Conservation (phyloP, 441 rosid genomes). For the Omphalea diandra region DNA sequence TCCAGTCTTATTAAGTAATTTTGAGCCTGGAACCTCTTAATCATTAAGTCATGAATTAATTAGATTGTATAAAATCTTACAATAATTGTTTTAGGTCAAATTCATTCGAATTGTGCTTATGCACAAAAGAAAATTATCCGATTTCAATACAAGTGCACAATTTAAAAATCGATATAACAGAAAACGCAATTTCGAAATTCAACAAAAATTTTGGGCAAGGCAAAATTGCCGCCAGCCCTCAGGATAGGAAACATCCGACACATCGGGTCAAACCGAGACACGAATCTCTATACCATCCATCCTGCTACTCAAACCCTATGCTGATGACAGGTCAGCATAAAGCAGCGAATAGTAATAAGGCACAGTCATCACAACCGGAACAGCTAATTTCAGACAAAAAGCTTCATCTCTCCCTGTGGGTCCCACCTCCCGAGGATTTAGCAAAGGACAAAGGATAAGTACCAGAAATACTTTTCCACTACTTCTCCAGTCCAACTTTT, state of each 20-base stretch:
- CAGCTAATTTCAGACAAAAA: conserved; percentile 27
- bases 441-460: conserved; percentile 35
- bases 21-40: no score
- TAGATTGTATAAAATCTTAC: no score
- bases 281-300: conserved; percentile 5
- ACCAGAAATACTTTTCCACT: neutral
- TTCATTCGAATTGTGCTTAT: no score
- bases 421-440: conserved; percentile 36
- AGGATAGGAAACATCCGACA: conserved; percentile 1
- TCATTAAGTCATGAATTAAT: no score
- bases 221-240: neutral
- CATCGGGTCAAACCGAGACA: conserved; percentile 14
- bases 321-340: conserved; percentile 19
- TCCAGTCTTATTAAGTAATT: no score
- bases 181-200: neutral
- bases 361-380: conserved; percentile 10
- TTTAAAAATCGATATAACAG: no score
- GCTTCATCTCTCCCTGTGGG: conserved; percentile 21
- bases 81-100: no score
- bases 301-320: no score
- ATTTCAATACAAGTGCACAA: no score
- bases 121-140: no score
- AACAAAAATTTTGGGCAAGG: no score
- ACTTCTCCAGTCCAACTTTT: conserved; percentile 7
- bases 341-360: neutral